phyloP scores from a whole-genome alignment of 2,329 filamentous ascomycete genomes.

The Emmonsia crescens region DNA sequence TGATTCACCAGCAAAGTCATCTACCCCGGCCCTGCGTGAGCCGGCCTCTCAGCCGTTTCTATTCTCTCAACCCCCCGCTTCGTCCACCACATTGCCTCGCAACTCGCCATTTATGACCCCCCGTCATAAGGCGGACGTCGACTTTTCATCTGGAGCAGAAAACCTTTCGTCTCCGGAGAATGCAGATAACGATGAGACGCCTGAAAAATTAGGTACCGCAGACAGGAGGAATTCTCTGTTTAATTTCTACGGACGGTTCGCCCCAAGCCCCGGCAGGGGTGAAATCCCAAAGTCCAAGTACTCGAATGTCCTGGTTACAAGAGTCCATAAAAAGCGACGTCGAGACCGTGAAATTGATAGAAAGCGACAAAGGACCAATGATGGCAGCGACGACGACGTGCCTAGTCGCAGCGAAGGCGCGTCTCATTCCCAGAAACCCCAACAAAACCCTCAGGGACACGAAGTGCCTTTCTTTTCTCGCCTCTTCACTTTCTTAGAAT shows the following conservation, averaged over 20 bases:
- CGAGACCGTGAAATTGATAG: conserved; percentile 38
- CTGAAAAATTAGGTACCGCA: conserved; percentile 27
- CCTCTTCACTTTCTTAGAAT: conserved; percentile 52
- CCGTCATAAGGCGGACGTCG: conserved; percentile 33
- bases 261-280: conserved; percentile 50
- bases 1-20: conserved; percentile 40
- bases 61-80: conserved; percentile 32
- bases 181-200: conserved; percentile 40
- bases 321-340: conserved; percentile 41
- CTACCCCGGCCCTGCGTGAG: conserved; percentile 37
- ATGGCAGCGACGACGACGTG: conserved; percentile 36
- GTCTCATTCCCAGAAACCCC: not conserved
- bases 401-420: conserved; percentile 27
- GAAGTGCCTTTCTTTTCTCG: conserved; percentile 30
- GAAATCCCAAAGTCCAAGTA: conserved; percentile 47
- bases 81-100: conserved; percentile 22
- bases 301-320: conserved; percentile 34
- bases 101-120: conserved; percentile 40
- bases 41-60: conserved; percentile 41
- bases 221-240: conserved; percentile 31
- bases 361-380: conserved; percentile 30
- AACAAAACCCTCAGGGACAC: conserved; percentile 9
- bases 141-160: conserved; percentile 39
- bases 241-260: conserved; percentile 33
- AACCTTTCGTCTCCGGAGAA: conserved; percentile 37